These are phyloP conservation scores for Gossypium davidsonii DNA, from an alignment of 441 rosid genomes.

Conservation along the genomic window DNA sequence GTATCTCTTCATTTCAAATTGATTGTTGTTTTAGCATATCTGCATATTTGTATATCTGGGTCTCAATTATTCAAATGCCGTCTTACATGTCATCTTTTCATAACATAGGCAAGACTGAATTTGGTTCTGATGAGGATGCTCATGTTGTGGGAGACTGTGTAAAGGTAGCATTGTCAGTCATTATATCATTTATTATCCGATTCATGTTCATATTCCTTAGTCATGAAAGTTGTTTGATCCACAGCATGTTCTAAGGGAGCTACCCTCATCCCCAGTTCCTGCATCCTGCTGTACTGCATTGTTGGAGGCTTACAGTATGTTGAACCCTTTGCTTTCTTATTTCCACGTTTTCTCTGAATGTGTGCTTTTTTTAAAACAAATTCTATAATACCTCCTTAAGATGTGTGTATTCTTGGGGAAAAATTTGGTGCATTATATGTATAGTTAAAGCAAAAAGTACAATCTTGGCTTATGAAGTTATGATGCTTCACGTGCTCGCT, in stretches of 20 bases:
- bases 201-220: conserved; percentile 18
- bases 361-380: no score
- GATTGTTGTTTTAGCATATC: conserved; percentile 10
- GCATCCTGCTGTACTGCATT: conserved; percentile 95
- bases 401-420: background rate
- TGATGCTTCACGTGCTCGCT: background rate
- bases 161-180: conserved; percentile 49
- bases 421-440: background rate
- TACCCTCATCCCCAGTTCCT: conserved; percentile 96
- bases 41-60: conserved; percentile 3
- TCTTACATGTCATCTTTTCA: conserved; percentile 12
- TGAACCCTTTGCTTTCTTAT: conserved; percentile 11
- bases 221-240: conserved; percentile 24
- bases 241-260: conserved; percentile 95
- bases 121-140: conserved; percentile 84
- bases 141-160: conserved; percentile 98
- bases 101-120: conserved; percentile 71
- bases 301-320: conserved; percentile 92
- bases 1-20: conserved; percentile 34
- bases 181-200: conserved; percentile 15
- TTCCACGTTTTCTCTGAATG: background rate
- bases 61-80: conserved; percentile 14
- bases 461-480: background rate
- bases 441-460: background rate
- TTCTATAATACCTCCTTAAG: background rate